These are phyloP conservation scores for Hymenoscyphus salicellus DNA, from an alignment of 2,329 filamentous ascomycete species.

Conservation along the genomic window DNA sequence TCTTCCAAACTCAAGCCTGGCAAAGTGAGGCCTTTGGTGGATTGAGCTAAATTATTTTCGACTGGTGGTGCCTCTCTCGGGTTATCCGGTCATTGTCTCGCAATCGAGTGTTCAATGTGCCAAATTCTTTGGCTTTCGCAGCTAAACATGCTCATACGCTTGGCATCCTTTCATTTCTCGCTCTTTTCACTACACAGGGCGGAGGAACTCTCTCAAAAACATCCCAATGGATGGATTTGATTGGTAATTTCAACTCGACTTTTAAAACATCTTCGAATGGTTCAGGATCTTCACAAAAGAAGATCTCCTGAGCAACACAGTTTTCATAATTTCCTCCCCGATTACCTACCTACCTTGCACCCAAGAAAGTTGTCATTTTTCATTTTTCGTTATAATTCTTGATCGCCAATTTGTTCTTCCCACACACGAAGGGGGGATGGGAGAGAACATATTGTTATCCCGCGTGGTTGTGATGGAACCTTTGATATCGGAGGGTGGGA, in stretches of 20 bases:
- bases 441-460: too few species aligned
- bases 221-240: not conserved
- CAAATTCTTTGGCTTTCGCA: too few species aligned
- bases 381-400: too few species aligned
- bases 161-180: not conserved
- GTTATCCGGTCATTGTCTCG: not conserved
- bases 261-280: not conserved
- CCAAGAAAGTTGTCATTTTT: too few species aligned
- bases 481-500: too few species aligned
- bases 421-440: too few species aligned
- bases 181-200: not conserved
- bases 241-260: not conserved
- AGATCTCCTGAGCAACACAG: not conserved
- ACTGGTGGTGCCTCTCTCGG: not conserved
- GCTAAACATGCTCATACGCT: not conserved
- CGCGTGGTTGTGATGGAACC: too few species aligned
- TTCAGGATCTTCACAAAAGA: not conserved
- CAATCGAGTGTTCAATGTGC: not conserved
- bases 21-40: slow-evolving; percentile 22
- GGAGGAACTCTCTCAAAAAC: not conserved
- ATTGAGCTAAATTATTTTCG: not conserved
- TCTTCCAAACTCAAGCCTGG: slow-evolving; percentile 24
- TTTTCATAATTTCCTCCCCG: too few species aligned
- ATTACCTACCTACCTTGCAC: too few species aligned
- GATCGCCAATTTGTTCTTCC: too few species aligned